Percentiles rank a stretch among this genome's conserved stretches.
These are phyloP conservation scores for Boletus bicolor DNA, from an alignment of 768 basidiomycete genomes.

Conservation along the genomic window DNA sequence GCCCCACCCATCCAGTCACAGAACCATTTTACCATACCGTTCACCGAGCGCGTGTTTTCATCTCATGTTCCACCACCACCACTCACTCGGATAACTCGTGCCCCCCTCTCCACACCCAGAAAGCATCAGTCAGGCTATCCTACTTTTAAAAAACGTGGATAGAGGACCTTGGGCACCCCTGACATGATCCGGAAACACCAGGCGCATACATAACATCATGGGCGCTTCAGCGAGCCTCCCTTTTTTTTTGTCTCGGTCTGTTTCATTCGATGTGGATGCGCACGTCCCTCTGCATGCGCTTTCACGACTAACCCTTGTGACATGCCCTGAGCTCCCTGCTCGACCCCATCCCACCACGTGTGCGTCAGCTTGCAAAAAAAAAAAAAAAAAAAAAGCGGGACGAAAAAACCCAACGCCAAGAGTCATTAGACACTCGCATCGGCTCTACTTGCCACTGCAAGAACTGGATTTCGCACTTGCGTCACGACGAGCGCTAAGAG, in stretches of 20 bases:
- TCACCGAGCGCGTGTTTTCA: background rate
- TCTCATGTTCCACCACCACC: background rate
- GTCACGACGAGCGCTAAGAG: too few species aligned
- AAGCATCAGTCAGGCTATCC: background rate
- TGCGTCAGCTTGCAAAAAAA: background rate
- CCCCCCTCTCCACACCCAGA: too few species aligned
- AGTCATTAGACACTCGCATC: background rate
- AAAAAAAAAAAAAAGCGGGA: background rate
- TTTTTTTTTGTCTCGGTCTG: background rate
- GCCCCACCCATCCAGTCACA: background rate
- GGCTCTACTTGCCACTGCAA: background rate
- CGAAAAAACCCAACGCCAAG: background rate
- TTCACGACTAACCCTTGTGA: background rate
- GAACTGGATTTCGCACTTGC: too few species aligned
- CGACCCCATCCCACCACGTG: background rate
- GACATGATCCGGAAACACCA: background rate
- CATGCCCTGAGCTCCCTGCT: background rate
- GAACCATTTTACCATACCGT: background rate
- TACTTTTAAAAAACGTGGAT: conserved; percentile 1
- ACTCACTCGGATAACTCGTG: background rate
- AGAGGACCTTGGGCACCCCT: background rate
- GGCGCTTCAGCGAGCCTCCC: background rate
- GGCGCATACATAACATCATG: background rate
- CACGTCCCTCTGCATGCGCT: background rate
- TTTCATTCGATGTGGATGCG: background rate